These are phyloP conservation scores for Tricholoma terreum DNA, from an alignment of 768 basidiomycete genomes.

Conservation along the genomic window DNA sequence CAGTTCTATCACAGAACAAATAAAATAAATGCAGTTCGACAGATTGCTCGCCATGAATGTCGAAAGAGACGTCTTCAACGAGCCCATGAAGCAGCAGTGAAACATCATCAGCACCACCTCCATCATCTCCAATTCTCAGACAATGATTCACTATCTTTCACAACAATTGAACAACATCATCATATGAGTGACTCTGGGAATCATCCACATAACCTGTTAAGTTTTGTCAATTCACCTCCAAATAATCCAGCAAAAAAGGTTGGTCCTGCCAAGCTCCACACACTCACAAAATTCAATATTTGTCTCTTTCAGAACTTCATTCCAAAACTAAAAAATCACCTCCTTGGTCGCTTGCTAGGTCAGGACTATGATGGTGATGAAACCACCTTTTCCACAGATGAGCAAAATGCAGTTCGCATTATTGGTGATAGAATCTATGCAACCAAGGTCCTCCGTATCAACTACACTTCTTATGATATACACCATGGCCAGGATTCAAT, in stretches of 20 bases:
- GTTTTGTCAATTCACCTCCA: too few relatives aligned
- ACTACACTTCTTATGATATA: neutral
- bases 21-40: slow-evolving; percentile 3
- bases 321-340: neutral
- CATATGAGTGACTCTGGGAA: too few relatives aligned
- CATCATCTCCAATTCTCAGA: neutral
- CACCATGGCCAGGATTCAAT: slow-evolving; percentile 28
- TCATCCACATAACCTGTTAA: too few relatives aligned
- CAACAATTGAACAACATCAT: neutral
- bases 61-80: neutral
- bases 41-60: slow-evolving; percentile 8
- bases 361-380: neutral
- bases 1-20: slow-evolving; percentile 5
- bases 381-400: neutral
- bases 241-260: neutral
- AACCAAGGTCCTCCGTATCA: neutral
- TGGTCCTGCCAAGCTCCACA: neutral
- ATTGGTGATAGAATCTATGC: neutral
- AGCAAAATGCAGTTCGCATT: neutral
- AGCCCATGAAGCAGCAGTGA: neutral
- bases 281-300: too few relatives aligned
- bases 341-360: neutral
- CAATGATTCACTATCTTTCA: neutral
- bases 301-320: neutral
- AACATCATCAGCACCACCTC: neutral